Evolutionary conservation across 208 protist species (phyloP).

Genomic region (Leishmania turanica): DNA sequence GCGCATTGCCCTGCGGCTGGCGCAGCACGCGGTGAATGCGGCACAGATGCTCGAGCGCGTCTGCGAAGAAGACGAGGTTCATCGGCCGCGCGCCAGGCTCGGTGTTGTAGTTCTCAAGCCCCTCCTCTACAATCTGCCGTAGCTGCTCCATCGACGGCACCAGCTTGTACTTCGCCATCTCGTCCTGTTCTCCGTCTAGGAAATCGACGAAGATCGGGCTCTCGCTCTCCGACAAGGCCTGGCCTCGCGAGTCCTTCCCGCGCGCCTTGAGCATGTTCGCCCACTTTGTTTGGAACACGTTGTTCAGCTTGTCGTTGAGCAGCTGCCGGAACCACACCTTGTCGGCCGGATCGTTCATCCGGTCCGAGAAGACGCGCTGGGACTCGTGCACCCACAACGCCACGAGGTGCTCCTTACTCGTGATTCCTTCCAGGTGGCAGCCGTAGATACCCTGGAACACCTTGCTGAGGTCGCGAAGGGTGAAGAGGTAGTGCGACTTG

Average conservation of each 20-base stretch:
- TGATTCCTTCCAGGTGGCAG: conserved; percentile 89
- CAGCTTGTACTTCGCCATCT: conserved; percentile 95
- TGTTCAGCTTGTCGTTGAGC: conserved; percentile 93
- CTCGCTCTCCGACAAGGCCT: conserved; percentile 63
- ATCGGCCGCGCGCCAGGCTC: conserved; percentile 91
- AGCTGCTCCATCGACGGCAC: conserved; percentile 89
- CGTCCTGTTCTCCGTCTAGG: conserved; percentile 91
- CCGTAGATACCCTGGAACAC: conserved; percentile 98
- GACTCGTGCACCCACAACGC: conserved; percentile 98
- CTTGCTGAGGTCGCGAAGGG: conserved; percentile 97
- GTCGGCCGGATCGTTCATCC: conserved; percentile 95
- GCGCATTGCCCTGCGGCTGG: conserved; percentile 96
- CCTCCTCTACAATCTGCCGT: conserved; percentile 93
- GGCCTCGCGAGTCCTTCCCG: conserved; percentile 45
- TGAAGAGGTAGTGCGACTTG: conserved; percentile 99
- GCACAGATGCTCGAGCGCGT: conserved; percentile 97
- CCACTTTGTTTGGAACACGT: conserved; percentile 94
- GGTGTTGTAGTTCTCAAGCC: conserved; percentile 94
- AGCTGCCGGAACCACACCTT: conserved; percentile 93
- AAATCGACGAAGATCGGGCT: conserved; percentile 96
- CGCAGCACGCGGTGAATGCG: conserved; percentile 97
- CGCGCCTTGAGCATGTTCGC: conserved; percentile 89
- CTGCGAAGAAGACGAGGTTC: conserved; percentile 98
- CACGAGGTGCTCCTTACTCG: conserved; percentile 94
- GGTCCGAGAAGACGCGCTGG: conserved; percentile 97